Evolutionary conservation across 2,329 filamentous ascomycete species (phyloP).

Genomic region (Cercospora sp.): DNA sequence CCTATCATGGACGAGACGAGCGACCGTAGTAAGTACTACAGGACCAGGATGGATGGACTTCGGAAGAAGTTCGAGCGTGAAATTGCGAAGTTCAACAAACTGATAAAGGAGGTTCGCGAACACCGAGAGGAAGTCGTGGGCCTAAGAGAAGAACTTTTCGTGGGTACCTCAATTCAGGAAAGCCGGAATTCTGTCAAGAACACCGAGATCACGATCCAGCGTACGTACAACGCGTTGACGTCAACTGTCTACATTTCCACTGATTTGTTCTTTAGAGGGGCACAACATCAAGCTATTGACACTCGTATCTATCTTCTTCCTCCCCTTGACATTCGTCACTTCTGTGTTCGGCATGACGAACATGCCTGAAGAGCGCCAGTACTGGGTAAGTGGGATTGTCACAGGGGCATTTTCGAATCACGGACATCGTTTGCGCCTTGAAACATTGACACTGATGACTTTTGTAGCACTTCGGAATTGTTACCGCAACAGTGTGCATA

Average conservation of each 20-base stretch:
- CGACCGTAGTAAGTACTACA: slow-evolving; percentile 51
- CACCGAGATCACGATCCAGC: slow-evolving; percentile 53
- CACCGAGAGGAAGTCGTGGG: slow-evolving; percentile 57
- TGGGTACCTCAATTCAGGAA: slow-evolving; percentile 63
- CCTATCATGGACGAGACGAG: slow-evolving; percentile 52
- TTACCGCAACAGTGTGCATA: slow-evolving; percentile 45
- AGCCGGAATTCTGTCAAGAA: slow-evolving; percentile 60
- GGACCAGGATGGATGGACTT: slow-evolving; percentile 50
- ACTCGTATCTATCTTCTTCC: slow-evolving; percentile 61
- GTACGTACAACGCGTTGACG: not conserved
- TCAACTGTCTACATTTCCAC: too few relatives aligned
- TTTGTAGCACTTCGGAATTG: slow-evolving; percentile 42
- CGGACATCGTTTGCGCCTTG: too few relatives aligned
- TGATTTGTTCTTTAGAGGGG: too few relatives aligned
- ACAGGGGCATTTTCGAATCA: too few relatives aligned
- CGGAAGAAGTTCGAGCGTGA: slow-evolving; percentile 54
- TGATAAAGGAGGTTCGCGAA: slow-evolving; percentile 55
- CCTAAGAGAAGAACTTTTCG: slow-evolving; percentile 63
- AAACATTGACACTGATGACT: too few relatives aligned
- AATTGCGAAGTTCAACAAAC: slow-evolving; percentile 51
- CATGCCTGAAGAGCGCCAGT: slow-evolving; percentile 42
- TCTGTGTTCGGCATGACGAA: slow-evolving; percentile 55
- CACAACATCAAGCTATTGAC: slow-evolving; percentile 52
- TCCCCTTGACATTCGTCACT: slow-evolving; percentile 63
- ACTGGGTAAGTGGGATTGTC: slow-evolving; percentile 32